phyloP scores from a whole-genome alignment of 108 stramenopile genomes.

The Thalassiosira profunda region DNA sequence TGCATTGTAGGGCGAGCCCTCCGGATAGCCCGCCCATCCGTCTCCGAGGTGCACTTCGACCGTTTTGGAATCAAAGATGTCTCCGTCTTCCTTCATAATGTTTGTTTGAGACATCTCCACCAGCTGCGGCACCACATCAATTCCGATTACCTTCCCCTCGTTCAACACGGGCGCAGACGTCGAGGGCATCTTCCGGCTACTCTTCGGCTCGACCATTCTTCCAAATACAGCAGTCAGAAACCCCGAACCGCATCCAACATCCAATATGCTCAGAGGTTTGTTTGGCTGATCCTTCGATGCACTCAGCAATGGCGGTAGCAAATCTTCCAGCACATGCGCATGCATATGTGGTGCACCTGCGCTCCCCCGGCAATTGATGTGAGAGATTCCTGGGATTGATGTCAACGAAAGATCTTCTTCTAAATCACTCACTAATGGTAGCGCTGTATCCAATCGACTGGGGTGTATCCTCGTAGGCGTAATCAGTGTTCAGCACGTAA shows the following conservation, averaged over 20 bases:
- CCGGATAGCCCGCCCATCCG: constrained; percentile 92
- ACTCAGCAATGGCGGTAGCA: constrained; percentile 58
- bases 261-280: constrained; percentile 72
- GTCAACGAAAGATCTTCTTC: too few relatives aligned
- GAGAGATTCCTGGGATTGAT: too few relatives aligned
- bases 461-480: constrained; percentile 88
- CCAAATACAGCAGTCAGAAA: constrained; percentile 92
- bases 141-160: constrained; percentile 74
- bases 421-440: too few relatives aligned
- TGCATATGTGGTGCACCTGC: constrained; percentile 98
- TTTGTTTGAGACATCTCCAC: constrained; percentile 73
- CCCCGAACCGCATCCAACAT: constrained; percentile 96
- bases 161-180: constrained; percentile 15
- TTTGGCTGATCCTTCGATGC: constrained; percentile 38
- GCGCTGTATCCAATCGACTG: constrained; percentile 88
- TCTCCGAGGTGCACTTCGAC: constrained; percentile 62
- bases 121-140: constrained; percentile 82
- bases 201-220: constrained; percentile 59
- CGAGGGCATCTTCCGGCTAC: neutral
- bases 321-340: constrained; percentile 92
- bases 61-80: constrained; percentile 54
- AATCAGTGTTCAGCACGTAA: constrained; percentile 47
- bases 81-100: constrained; percentile 66
- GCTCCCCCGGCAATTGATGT: too few relatives aligned
- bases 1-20: constrained; percentile 91